These are phyloP conservation scores for Leucosporidium creatinivorum DNA, from an alignment of 768 basidiomycete species.

Conservation along the genomic window DNA sequence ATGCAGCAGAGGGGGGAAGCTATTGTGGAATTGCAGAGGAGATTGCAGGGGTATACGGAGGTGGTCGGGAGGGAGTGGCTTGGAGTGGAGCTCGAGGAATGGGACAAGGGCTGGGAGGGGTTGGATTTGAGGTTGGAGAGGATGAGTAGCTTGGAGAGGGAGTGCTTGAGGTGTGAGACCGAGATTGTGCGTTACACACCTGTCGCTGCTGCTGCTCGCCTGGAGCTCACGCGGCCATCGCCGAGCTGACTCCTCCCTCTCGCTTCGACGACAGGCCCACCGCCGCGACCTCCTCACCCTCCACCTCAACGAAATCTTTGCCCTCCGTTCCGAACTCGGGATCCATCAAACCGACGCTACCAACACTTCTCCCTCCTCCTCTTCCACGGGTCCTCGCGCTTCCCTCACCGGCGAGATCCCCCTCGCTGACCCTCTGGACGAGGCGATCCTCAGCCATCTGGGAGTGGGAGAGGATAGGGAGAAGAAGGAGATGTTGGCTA, in stretches of 20 bases:
- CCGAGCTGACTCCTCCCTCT: not conserved
- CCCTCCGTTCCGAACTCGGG: conserved; percentile 74
- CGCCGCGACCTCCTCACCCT: conserved; percentile 59
- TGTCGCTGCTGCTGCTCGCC: no score
- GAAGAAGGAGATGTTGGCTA: conserved; percentile 72
- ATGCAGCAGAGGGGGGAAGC: conserved; percentile 42
- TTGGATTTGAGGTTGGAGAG: conserved; percentile 73
- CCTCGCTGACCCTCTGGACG: conserved; percentile 33
- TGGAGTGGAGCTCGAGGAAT: not conserved
- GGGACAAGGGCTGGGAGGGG: conserved; percentile 45
- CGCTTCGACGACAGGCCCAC: conserved; percentile 52
- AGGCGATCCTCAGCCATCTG: conserved; percentile 32
- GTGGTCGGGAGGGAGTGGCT: conserved; percentile 9
- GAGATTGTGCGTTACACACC: conserved; percentile 74
- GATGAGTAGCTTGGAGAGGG: conserved; percentile 72
- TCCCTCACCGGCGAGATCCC: not conserved
- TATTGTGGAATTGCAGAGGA: conserved; percentile 10
- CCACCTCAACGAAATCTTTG: conserved; percentile 68
- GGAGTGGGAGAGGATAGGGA: conserved; percentile 44
- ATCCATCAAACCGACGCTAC: conserved; percentile 42
- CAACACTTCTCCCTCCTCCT: conserved; percentile 33
- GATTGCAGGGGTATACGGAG: conserved; percentile 4
- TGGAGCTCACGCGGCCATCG: not conserved
- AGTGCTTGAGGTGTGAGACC: conserved; percentile 73
- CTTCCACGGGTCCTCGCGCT: not conserved